Evolutionary conservation across 106 monocot species (phyloP).

Genomic region (Cymbidium sinense): DNA sequence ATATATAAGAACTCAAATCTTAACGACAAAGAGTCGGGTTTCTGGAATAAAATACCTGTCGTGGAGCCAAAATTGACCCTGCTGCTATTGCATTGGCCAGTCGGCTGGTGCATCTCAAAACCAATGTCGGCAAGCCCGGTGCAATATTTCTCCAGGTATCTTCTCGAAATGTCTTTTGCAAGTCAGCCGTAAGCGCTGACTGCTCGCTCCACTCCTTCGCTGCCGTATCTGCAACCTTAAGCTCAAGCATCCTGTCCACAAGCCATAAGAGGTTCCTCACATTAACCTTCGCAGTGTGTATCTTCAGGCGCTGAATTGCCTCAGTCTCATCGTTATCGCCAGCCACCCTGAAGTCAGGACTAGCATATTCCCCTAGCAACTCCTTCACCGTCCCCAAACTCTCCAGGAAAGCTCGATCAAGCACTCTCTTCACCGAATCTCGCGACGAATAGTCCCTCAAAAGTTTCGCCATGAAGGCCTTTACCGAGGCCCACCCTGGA

Average conservation of each 20-base stretch:
- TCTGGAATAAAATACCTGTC: constrained; percentile 37
- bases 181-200: constrained; percentile 45
- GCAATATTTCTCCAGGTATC: constrained; percentile 83
- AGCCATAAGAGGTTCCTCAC: constrained; percentile 70
- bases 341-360: constrained; percentile 69
- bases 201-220: constrained; percentile 84
- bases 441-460: constrained; percentile 50
- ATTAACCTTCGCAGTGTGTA: constrained; percentile 63
- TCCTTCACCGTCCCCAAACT: constrained; percentile 60
- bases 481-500: constrained; percentile 58
- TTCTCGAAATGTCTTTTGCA: constrained; percentile 76
- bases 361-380: constrained; percentile 65
- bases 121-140: constrained; percentile 58
- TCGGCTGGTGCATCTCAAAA: constrained; percentile 56
- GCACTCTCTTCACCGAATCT: constrained; percentile 44
- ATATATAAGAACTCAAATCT: neutral
- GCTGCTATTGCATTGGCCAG: constrained; percentile 60
- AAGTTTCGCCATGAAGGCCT: constrained; percentile 70
- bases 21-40: neutral
- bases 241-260: constrained; percentile 86
- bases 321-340: constrained; percentile 83
- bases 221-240: constrained; percentile 61
- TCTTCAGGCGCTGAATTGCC: constrained; percentile 50
- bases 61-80: constrained; percentile 55
- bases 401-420: constrained; percentile 51